Conservation (phyloP, 768 basidiomycete genomes). For the Lentinula sp. region DNA sequence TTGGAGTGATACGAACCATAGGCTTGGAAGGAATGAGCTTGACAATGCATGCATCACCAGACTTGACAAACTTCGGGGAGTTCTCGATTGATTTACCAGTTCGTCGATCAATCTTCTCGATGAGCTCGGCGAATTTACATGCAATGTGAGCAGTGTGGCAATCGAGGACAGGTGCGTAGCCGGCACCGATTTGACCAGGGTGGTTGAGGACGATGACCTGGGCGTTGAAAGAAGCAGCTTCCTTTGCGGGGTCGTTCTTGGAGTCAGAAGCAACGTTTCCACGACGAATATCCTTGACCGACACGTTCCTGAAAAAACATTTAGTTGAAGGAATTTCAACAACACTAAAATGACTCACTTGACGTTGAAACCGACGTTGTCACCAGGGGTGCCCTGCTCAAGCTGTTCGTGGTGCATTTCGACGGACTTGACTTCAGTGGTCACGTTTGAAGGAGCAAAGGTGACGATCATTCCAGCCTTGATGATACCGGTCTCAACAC, state of each 20-base stretch:
- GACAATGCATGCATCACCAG: constrained; percentile 98
- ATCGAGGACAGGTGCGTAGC: constrained; percentile 98
- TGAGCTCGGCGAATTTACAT: constrained; percentile 97
- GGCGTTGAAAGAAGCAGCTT: constrained; percentile 98
- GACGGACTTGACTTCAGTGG: constrained; percentile 99
- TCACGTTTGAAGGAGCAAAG: constrained; percentile 96
- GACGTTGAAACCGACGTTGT: constrained; percentile 99
- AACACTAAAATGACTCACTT: constrained; percentile 46
- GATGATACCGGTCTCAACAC: constrained; percentile 99
- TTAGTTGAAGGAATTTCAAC: background rate
- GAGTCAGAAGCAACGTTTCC: constrained; percentile 99
- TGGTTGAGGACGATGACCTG: constrained; percentile 99
- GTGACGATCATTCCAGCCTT: constrained; percentile 99
- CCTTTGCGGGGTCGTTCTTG: constrained; percentile 99
- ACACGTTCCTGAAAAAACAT: constrained; percentile 75
- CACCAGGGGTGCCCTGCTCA: constrained; percentile 89
- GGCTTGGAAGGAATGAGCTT: constrained; percentile 96
- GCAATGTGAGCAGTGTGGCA: constrained; percentile 99
- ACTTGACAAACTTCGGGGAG: constrained; percentile 96
- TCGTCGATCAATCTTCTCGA: constrained; percentile 99
- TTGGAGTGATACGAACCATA: constrained; percentile 44
- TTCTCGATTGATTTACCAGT: constrained; percentile 90
- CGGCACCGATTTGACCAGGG: constrained; percentile 99
- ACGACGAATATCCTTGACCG: constrained; percentile 99
- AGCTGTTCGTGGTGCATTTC: constrained; percentile 99